Evolutionary conservation across 1,284 basidiomycete species (phyloP).

Genomic region (Ceratobasidium sp.): DNA sequence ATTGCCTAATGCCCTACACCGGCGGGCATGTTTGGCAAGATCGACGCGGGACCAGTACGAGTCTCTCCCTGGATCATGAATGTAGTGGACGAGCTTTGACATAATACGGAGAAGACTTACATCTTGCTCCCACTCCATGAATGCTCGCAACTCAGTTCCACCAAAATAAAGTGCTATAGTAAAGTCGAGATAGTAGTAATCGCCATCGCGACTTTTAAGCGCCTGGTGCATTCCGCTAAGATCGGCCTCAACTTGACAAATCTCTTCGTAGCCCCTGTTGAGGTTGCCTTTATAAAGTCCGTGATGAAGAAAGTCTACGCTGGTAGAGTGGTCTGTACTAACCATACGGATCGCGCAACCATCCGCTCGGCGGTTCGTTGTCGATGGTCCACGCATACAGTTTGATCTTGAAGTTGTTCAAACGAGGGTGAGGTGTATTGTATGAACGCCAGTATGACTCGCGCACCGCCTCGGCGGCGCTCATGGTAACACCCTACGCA

Average conservation of each 20-base stretch:
- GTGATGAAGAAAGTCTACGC: neutral
- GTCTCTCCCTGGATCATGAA: no score
- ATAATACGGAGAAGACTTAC: no score
- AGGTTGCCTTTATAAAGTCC: neutral
- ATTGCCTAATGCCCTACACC: no score
- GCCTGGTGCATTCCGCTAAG: slow-evolving; percentile 31
- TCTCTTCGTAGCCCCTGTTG: slow-evolving; percentile 31
- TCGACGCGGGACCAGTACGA: no score
- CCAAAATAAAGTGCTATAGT: slow-evolving; percentile 41
- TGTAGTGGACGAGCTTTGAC: no score
- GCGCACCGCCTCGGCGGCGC: slow-evolving; percentile 25
- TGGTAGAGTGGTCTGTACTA: neutral
- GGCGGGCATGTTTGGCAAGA: neutral
- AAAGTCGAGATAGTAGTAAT: slow-evolving; percentile 38
- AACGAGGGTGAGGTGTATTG: slow-evolving; percentile 12
- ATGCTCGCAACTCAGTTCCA: slow-evolving; percentile 41
- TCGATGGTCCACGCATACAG: no score
- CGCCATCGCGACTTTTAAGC: slow-evolving; percentile 33
- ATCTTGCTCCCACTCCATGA: neutral
- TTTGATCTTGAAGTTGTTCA: no score
- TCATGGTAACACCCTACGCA: slow-evolving; percentile 9
- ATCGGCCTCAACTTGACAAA: slow-evolving; percentile 38
- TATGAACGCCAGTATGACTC: slow-evolving; percentile 31
- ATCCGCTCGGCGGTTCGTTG: no score
- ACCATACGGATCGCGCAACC: neutral